A percentile compares a stretch with the other conserved stretches of the same genome.
These are phyloP conservation scores for Beta corolliflora DNA, from an alignment of 179 eudicot genomes.

Conservation along the genomic window DNA sequence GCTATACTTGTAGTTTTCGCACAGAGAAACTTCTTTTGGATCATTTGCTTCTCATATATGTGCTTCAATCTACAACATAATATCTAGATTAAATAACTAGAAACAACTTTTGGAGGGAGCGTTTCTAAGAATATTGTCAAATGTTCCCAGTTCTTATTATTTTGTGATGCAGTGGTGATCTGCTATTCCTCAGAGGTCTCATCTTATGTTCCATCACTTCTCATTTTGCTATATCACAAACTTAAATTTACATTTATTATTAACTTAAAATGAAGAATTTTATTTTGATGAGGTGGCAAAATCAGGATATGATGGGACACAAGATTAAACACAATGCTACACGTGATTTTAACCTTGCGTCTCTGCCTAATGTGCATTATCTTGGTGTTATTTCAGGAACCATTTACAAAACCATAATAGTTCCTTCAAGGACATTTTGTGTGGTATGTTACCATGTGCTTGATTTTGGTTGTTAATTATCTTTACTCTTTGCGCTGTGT, in stretches of 20 bases:
- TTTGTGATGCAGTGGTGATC: not conserved
- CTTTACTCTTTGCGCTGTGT: constrained; percentile 8
- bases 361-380: constrained; percentile 1
- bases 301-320: not conserved
- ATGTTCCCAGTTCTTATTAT: not conserved
- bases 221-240: not conserved
- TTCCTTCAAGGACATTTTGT: constrained; percentile 93
- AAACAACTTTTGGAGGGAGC: not conserved
- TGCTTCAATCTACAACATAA: not conserved
- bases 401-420: constrained; percentile 79
- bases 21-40: not conserved
- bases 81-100: not conserved
- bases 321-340: not conserved
- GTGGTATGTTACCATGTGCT: constrained; percentile 53
- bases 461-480: not conserved
- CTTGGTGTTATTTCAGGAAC: constrained; percentile 66
- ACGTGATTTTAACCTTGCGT: not conserved
- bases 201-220: not conserved
- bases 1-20: not conserved
- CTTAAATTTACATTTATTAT: not conserved
- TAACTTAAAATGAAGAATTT: not conserved
- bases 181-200: not conserved
- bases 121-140: not conserved
- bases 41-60: not conserved
- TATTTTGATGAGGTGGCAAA: not conserved